Evolutionary conservation across 495 filamentous ascomycete genomes (phyloP).

Genomic region (Pseudomonodictys pantanalensis): DNA sequence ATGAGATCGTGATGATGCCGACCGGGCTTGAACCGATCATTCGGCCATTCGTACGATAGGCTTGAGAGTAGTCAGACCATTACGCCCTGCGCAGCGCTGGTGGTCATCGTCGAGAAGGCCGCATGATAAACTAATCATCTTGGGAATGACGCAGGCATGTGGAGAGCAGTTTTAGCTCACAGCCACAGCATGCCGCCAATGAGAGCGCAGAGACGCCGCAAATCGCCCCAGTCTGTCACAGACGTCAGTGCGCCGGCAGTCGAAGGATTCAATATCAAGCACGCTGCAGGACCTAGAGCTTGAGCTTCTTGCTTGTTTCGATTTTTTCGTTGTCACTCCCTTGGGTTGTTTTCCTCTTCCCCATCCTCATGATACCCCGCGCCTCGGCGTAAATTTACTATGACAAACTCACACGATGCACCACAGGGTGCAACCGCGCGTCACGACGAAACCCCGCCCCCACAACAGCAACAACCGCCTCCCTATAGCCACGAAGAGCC

Average conservation of each 20-base stretch:
- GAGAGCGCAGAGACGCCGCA: background rate
- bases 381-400: background rate
- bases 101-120: no score
- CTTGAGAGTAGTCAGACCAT: no score
- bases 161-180: no score
- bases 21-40: no score
- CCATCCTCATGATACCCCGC: constrained; percentile 9
- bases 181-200: background rate
- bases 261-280: background rate
- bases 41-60: no score
- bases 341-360: background rate
- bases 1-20: no score
- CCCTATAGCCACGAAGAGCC: background rate
- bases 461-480: constrained; percentile 13
- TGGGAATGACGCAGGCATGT: no score
- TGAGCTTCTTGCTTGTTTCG: background rate
- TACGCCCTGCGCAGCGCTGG: no score
- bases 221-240: background rate
- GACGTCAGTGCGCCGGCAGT: background rate
- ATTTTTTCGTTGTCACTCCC: background rate
- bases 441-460: constrained; percentile 7
- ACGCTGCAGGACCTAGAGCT: background rate
- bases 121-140: no score
- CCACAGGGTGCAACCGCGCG: background rate
- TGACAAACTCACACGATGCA: constrained; percentile 8